Evolutionary conservation across 2,329 filamentous ascomycete genomes (phyloP).

Genomic region (Claviceps monticola): DNA sequence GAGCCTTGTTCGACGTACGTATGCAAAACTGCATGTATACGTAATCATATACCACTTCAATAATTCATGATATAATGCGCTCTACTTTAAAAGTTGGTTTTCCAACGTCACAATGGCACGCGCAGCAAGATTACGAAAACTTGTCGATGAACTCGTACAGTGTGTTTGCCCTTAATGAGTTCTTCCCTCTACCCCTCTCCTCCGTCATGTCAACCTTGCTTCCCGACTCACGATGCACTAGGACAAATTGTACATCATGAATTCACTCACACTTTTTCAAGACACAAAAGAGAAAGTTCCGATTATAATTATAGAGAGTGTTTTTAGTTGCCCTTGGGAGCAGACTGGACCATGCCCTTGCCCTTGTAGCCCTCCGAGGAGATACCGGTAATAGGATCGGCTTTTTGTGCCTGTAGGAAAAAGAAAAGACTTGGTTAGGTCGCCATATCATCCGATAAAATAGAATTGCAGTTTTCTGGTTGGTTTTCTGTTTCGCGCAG

Average conservation of each 20-base stretch:
- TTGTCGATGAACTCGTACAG: constrained; percentile 19
- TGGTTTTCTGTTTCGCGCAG: not conserved
- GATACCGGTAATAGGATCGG: constrained; percentile 78
- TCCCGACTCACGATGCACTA: constrained; percentile 15
- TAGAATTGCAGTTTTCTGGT: not conserved
- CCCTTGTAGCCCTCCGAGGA: constrained; percentile 66
- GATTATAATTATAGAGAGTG: constrained; percentile 11
- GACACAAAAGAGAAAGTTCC: constrained; percentile 19
- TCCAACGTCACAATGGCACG: not conserved
- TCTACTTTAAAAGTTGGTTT: not conserved
- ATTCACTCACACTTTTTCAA: constrained; percentile 17
- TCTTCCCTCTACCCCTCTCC: constrained; percentile 6
- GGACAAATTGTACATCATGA: constrained; percentile 20
- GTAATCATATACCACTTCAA: not conserved
- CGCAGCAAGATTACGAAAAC: not conserved
- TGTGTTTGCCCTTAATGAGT: constrained; percentile 25
- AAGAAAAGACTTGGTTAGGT: not conserved
- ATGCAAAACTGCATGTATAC: not conserved
- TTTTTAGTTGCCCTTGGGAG: constrained; percentile 36
- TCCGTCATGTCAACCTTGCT: constrained; percentile 13
- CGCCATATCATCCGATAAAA: not conserved
- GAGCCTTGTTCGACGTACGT: no score
- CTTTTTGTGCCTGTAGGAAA: constrained; percentile 53
- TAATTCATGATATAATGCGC: no score
- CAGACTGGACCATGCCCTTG: constrained; percentile 64